These are phyloP conservation scores for Aspergillus wentii DNA, from an alignment of 495 filamentous ascomycete genomes.

Conservation along the genomic window DNA sequence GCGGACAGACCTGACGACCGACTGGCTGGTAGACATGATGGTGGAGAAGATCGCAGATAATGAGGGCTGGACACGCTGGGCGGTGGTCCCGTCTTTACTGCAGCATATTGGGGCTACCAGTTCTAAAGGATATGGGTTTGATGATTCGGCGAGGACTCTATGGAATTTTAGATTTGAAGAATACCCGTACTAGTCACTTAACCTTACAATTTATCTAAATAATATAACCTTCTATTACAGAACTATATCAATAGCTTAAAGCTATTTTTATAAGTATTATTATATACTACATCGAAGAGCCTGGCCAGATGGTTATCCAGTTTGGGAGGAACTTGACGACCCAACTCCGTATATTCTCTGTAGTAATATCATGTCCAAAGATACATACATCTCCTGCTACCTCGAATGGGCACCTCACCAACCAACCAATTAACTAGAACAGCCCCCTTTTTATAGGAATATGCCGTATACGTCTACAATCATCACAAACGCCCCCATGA, in stretches of 20 bases:
- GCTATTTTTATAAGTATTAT: too few relatives aligned
- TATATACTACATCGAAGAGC: too few relatives aligned
- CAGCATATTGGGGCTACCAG: slow-evolving; percentile 45
- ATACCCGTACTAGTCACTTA: too few relatives aligned
- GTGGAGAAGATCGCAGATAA: slow-evolving; percentile 40
- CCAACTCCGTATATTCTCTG: background rate
- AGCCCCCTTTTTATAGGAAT: background rate
- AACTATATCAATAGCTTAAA: background rate
- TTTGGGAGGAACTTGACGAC: too few relatives aligned
- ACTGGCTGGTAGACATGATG: slow-evolving; percentile 30
- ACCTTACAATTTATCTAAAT: background rate
- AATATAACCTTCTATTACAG: background rate
- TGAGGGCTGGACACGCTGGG: slow-evolving; percentile 37
- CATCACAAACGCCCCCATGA: slow-evolving; percentile 15
- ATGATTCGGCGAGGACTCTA: slow-evolving; percentile 23
- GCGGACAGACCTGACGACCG: slow-evolving; percentile 16
- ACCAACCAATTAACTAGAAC: background rate
- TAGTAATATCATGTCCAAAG: slow-evolving; percentile 9
- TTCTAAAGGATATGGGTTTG: slow-evolving; percentile 21
- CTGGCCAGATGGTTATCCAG: too few relatives aligned
- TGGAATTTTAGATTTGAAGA: slow-evolving; percentile 44
- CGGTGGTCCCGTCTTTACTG: slow-evolving; percentile 43
- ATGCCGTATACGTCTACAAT: slow-evolving; percentile 1
- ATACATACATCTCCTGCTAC: slow-evolving; percentile 2
- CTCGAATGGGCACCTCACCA: background rate